Percentiles rank a stretch among this genome's conserved stretches.
Conservation (phyloP, 306 rosid species). For the Cucumis hystrix region DNA sequence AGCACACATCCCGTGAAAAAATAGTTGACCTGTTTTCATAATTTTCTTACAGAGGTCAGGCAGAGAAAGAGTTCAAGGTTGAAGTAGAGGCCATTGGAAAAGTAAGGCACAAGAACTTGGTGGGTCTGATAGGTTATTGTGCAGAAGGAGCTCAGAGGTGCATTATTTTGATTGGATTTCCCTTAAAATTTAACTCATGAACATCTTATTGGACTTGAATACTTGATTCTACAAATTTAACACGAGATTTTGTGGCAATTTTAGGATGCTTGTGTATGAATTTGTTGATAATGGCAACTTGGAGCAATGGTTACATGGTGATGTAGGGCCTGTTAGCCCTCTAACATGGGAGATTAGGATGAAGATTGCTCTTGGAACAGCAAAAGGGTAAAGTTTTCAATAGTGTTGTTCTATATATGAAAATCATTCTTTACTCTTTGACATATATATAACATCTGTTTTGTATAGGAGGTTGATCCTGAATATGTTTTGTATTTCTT, state of each 20-base stretch:
- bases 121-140: slow-evolving; percentile 82
- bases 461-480: neutral
- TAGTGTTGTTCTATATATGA: neutral
- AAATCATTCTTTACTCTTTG: neutral
- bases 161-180: slow-evolving; percentile 8
- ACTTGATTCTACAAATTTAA: neutral
- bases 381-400: slow-evolving; percentile 59
- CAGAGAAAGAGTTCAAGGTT: slow-evolving; percentile 87
- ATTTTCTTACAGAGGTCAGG: slow-evolving; percentile 64
- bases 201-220: neutral
- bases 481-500: neutral
- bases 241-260: slow-evolving; percentile 1
- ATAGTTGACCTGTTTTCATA: slow-evolving; percentile 9
- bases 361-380: slow-evolving; percentile 75
- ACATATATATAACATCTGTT: too few relatives aligned
- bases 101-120: slow-evolving; percentile 95
- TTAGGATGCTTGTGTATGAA: slow-evolving; percentile 92
- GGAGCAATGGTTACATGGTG: slow-evolving; percentile 99
- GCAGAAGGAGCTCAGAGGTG: slow-evolving; percentile 91
- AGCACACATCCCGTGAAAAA: neutral
- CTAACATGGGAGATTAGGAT: slow-evolving; percentile 86
- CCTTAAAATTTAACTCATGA: neutral
- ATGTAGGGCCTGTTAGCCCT: slow-evolving; percentile 81
- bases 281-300: slow-evolving; percentile 84
- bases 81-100: slow-evolving; percentile 99